Evolutionary conservation across 208 protist genomes (phyloP).

Genomic region (Leishmania amazonensis): DNA sequence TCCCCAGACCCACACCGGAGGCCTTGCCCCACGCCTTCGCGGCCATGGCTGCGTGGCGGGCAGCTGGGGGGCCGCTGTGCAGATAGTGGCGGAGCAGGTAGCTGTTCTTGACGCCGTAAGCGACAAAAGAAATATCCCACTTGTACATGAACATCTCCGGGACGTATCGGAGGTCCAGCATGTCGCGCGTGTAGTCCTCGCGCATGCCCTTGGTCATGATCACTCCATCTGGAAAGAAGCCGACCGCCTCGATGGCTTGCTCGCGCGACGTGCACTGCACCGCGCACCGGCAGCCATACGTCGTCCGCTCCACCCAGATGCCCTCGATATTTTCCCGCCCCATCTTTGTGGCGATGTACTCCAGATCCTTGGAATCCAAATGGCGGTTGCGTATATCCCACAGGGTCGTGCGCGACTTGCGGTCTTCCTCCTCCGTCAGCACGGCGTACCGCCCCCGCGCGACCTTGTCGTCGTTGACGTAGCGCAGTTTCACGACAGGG

Average conservation of each 20-base stretch:
- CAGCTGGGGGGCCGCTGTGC: constrained; percentile 55
- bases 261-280: constrained; percentile 80
- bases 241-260: constrained; percentile 87
- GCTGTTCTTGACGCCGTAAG: constrained; percentile 92
- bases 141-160: constrained; percentile 91
- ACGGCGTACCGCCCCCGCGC: constrained; percentile 70
- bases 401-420: constrained; percentile 82
- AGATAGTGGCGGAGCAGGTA: constrained; percentile 88
- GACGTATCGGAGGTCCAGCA: constrained; percentile 80
- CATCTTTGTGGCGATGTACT: constrained; percentile 85
- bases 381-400: constrained; percentile 78
- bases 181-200: constrained; percentile 87
- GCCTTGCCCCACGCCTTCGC: constrained; percentile 92
- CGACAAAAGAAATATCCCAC: constrained; percentile 91
- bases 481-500: constrained; percentile 84
- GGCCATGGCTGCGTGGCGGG: constrained; percentile 84
- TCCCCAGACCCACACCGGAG: constrained; percentile 76
- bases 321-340: constrained; percentile 81
- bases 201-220: constrained; percentile 90
- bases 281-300: constrained; percentile 80
- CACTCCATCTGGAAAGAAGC: constrained; percentile 85
- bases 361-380: constrained; percentile 67
- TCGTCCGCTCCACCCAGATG: constrained; percentile 87
- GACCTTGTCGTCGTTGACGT: constrained; percentile 85
- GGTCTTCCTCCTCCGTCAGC: constrained; percentile 86